Evolutionary conservation across 441 rosid genomes (phyloP), one percentile per base, ranked within the genome.

Genomic region (Sinapis alba): DNA sequence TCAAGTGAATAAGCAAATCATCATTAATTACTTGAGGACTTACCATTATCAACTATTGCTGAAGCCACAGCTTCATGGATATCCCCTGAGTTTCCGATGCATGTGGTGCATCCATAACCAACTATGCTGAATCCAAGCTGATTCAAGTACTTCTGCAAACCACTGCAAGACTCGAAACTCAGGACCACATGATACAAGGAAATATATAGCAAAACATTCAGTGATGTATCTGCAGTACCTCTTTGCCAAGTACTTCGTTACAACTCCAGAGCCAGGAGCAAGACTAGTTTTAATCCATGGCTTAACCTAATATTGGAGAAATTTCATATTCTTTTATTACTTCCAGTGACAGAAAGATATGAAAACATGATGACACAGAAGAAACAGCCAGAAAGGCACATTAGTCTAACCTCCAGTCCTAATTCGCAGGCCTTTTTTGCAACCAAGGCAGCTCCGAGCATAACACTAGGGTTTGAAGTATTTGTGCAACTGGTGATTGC

Each of bases 401-500:
- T 43, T 58, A 69, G 57, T 27, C 57, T 8, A 50, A 71, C 80
- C 69, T 53, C 65, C 15, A 78, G 69, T 19, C 80, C 80, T 54
- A 87, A 75, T 23, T 90, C 98, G 74, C 90, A 89, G 63, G 98
- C 98, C 78, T 92, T 94, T 82, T 85, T 88, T 9, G 97, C 99
- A 79, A 90, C 99, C 87, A 94, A 78, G 74, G 94, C 97, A 84
- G 96, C 97, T 71, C 97, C 99, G 69, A 94, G 97, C 98, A 94
- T 92, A 21, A 94, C 98, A 79, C 94, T 94, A 5, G 98, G 99
- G 79, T 94, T 94, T 71, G 98, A 94, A 54, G 99, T 94, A 79
- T 94, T 94, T 61, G 99, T 92, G 87, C 98, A 94, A 84, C 99
- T 94, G 30, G 99, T 94, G 80, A 94, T 92, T 54, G 98, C 97